These are phyloP conservation scores for Cordyceps pruinosa DNA, from an alignment of 2,329 filamentous ascomycete species.

Conservation along the genomic window DNA sequence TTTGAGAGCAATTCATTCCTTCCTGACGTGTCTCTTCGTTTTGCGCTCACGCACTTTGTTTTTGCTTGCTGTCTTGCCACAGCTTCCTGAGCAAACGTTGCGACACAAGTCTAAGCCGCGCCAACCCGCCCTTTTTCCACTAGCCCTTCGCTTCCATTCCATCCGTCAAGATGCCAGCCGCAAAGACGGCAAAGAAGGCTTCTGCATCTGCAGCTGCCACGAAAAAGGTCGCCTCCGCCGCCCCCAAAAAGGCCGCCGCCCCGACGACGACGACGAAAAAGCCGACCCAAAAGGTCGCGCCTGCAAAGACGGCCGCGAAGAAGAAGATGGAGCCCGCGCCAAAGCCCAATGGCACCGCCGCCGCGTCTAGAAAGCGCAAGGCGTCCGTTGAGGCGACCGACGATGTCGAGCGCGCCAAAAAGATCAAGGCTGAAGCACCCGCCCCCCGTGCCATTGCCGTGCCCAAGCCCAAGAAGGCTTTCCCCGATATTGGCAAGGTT, in stretches of 20 bases:
- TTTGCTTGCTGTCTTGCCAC: not conserved
- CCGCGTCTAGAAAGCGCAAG: conserved; percentile 23
- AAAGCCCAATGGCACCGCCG: conserved; percentile 6
- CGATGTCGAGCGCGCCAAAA: conserved; percentile 21
- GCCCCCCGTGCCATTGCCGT: conserved; percentile 9
- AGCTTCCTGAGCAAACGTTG: not conserved
- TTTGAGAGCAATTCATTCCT: not conserved
- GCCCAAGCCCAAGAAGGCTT: conserved; percentile 24
- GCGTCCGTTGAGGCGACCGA: conserved; percentile 14
- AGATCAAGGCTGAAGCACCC: conserved; percentile 15
- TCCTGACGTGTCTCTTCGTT: not conserved
- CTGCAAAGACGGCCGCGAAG: conserved; percentile 18
- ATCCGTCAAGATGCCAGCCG: conserved; percentile 1
- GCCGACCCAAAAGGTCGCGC: conserved; percentile 6
- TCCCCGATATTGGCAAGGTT: conserved; percentile 50
- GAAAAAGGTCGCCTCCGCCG: not conserved
- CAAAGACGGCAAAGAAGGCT: not conserved
- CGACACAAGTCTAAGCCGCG: not conserved
- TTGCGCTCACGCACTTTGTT: not conserved
- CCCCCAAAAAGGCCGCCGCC: not conserved
- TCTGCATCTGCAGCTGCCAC: not conserved
- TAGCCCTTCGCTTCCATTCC: not conserved
- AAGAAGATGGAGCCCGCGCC: conserved; percentile 13
- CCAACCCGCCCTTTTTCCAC: not conserved
- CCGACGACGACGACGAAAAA: conserved; percentile 1